Percentiles rank a stretch among this genome's conserved stretches.
phyloP scores from a whole-genome alignment of 1,284 basidiomycete genomes.

The Vanrija sp. region DNA sequence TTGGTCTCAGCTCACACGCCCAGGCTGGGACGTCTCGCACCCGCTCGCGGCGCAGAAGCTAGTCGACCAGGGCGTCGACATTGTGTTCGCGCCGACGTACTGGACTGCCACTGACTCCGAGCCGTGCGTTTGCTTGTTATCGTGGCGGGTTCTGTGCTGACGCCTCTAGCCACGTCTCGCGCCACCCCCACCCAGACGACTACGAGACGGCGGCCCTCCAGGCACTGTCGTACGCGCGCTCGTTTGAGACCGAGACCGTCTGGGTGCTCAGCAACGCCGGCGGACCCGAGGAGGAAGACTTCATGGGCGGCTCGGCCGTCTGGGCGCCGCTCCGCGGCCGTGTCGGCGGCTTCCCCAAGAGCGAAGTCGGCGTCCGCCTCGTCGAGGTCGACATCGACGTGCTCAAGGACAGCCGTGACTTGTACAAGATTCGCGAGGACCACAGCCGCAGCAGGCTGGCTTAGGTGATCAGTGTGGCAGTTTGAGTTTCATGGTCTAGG shows the following conservation, averaged over 20 bases:
- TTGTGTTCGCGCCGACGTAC: constrained; percentile 47
- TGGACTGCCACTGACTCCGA: constrained; percentile 46
- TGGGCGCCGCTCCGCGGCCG: constrained; percentile 39
- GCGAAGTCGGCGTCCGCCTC: constrained; percentile 2
- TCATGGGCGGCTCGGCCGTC: constrained; percentile 42
- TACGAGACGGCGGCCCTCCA: constrained; percentile 38
- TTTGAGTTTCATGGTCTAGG: too few species aligned
- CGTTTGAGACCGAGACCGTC: constrained; percentile 44
- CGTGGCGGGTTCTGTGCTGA: background rate
- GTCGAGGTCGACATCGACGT: constrained; percentile 29
- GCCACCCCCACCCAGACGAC: constrained; percentile 18
- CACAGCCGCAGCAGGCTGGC: background rate
- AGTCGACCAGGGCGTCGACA: constrained; percentile 37
- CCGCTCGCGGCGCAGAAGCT: constrained; percentile 35
- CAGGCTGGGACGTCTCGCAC: constrained; percentile 49
- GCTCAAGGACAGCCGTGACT: constrained; percentile 28
- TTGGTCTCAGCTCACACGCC: background rate
- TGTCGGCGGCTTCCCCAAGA: constrained; percentile 17
- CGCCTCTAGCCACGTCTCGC: background rate
- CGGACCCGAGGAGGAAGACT: constrained; percentile 26
- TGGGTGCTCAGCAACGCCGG: constrained; percentile 46
- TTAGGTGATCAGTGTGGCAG: too few species aligned
- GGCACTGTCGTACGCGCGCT: constrained; percentile 32
- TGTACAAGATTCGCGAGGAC: constrained; percentile 42
- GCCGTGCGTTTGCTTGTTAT: constrained; percentile 45